Base-by-base conservation (phyloP, 202 grass and related monocot genomes). In the Sporobolus alterniflorus region DNA sequence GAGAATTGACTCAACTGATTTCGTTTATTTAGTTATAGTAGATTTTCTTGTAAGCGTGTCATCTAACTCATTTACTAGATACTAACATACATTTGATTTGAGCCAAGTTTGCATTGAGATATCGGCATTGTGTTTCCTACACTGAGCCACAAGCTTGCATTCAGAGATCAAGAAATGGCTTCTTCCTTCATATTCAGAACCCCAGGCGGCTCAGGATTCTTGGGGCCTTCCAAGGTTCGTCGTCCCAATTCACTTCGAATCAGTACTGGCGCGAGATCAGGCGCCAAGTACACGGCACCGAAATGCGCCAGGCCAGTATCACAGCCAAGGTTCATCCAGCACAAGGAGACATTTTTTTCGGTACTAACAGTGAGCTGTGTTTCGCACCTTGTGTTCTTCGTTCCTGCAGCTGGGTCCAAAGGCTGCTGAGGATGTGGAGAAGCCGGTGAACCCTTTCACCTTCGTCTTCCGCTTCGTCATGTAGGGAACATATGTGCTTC, bases 271-370 rank as follows among this genome's bases (percentile, higher is more conserved):
- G 71, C 71, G 32, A 71, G 64, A 36, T 71, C 40, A 57, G 50
- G 64, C 51, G 60, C 46, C 1, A 87, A 79, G 32, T n/a, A 76
- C 60, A 42, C 65, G 29, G 63, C 31, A 73, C 85, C 87, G 2
- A 88, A 47, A 10, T 96, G 90, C 63, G 73, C 67, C 0, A 89
- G 93, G 44, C 83, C 90, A 2, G 76, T 74, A 16, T 82, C 77
- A 16, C 88, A 90, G 69, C 93, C 90, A 48, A 86, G 94, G 59
- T 96, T 96, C 78, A 93, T 96, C 75, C 88, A 93, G 56, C 94
- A 93, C 86, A 96, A 96, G 69, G 78, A 92, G 86, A 88, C n/a
- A n/a, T n/a, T n/a, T n/a, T n/a, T n/a, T n/a, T n/a, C n/a, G 9
- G 43, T 74, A 47, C 1, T 64, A 1, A 5, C 49, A 67, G n/a